Conservation (phyloP, 2,329 filamentous ascomycete genomes). For the Eutypella sp. region DNA sequence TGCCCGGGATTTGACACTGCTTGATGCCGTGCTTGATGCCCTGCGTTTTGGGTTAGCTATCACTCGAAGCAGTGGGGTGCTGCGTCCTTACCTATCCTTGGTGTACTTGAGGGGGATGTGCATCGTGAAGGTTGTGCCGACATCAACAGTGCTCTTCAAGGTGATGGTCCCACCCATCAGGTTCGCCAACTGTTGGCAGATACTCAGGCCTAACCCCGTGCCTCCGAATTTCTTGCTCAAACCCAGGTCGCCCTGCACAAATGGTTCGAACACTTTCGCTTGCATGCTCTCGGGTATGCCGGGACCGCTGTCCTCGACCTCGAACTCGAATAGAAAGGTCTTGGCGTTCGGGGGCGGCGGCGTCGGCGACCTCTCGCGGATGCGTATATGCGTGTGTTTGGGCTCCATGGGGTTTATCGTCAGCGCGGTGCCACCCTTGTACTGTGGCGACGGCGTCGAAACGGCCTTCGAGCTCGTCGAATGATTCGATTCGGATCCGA, state of each 20-base stretch:
- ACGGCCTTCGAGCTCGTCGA: constrained; percentile 44
- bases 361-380: constrained; percentile 53
- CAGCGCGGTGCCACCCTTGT: constrained; percentile 47
- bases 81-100: constrained; percentile 52
- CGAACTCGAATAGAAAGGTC: constrained; percentile 76
- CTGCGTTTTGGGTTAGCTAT: constrained; percentile 23
- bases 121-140: constrained; percentile 78
- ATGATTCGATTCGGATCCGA: constrained; percentile 45
- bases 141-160: constrained; percentile 65
- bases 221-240: constrained; percentile 87
- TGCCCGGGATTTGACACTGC: constrained; percentile 46
- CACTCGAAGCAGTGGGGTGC: background rate
- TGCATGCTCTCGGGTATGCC: constrained; percentile 77
- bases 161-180: constrained; percentile 77
- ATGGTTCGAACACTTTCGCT: constrained; percentile 84
- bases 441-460: constrained; percentile 22
- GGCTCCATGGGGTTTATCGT: constrained; percentile 60
- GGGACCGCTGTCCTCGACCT: constrained; percentile 82
- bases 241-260: constrained; percentile 86
- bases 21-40: constrained; percentile 50
- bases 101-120: constrained; percentile 75
- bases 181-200: constrained; percentile 78
- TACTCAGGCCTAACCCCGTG: constrained; percentile 81
- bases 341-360: constrained; percentile 58
- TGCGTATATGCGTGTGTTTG: constrained; percentile 42